Evolutionary conservation across 176 grass and related monocot species (phyloP).

Genomic region (Triticum urartu): DNA sequence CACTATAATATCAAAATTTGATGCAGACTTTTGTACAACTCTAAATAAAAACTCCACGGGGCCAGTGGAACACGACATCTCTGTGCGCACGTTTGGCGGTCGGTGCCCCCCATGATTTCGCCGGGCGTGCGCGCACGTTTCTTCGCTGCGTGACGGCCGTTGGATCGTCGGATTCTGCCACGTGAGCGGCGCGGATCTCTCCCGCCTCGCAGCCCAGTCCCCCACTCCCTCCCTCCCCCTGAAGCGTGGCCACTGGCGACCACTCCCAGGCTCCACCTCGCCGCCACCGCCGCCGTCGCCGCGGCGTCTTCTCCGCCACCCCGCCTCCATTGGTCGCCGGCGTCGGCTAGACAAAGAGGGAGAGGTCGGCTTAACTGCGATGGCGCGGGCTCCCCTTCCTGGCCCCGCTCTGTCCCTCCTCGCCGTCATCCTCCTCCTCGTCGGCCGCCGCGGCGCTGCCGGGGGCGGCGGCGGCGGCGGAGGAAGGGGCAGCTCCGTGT

Average conservation of each 20-base stretch:
- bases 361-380: not conserved
- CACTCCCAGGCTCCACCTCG: constrained; percentile 23
- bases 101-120: not conserved
- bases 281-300: constrained; percentile 22
- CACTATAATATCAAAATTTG: no score
- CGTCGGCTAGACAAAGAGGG: not conserved
- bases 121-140: constrained; percentile 2
- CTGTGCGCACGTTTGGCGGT: not conserved
- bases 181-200: not conserved
- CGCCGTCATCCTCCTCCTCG: not conserved
- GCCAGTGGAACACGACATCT: no score
- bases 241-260: constrained; percentile 15
- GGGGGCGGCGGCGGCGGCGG: not conserved
- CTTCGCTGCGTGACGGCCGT: not conserved
- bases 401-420: not conserved
- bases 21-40: no score
- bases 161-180: not conserved
- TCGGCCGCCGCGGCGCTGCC: not conserved
- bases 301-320: not conserved
- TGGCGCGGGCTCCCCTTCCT: not conserved
- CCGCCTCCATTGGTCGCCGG: not conserved
- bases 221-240: not conserved
- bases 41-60: no score
- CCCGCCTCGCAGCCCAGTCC: not conserved
- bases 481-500: constrained; percentile 37